A percentile compares a stretch with the other conserved stretches of the same genome.
Evolutionary conservation across 768 basidiomycete genomes (phyloP).

Genomic region (Suillus fuscotomentosus): DNA sequence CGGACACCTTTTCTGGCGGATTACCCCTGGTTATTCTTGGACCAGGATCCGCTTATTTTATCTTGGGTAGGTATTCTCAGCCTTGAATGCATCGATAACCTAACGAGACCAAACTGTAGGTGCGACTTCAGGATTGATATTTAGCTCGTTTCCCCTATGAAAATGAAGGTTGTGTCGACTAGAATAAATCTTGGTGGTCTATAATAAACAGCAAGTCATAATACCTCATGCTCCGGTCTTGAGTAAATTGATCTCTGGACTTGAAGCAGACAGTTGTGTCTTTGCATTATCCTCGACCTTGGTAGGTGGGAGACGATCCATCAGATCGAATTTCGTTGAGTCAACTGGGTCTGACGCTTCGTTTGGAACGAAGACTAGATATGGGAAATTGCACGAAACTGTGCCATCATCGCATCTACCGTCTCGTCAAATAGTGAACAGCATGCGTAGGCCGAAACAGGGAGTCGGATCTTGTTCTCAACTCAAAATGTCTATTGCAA

Average conservation of each 20-base stretch:
- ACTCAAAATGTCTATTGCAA: neutral
- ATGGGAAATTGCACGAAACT: neutral
- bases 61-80: neutral
- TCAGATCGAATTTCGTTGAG: neutral
- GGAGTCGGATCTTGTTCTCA: neutral
- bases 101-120: too few species aligned
- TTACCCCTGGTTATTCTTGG: neutral
- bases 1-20: neutral
- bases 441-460: neutral
- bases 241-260: too few species aligned
- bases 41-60: neutral
- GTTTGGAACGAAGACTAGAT: neutral
- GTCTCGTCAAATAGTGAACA: neutral
- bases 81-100: neutral
- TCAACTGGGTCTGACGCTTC: neutral
- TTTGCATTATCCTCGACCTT: too few species aligned
- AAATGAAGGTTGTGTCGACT: too few species aligned
- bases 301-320: neutral
- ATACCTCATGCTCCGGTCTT: too few species aligned
- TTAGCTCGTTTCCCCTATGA: too few species aligned
- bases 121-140: too few species aligned
- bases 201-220: too few species aligned
- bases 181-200: too few species aligned
- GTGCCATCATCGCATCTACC: too few species aligned
- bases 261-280: too few species aligned